Percentiles rank a stretch among this genome's conserved stretches.
Evolutionary conservation across 1,284 basidiomycete genomes (phyloP).

Genomic region (Ceratobasidium sp.): DNA sequence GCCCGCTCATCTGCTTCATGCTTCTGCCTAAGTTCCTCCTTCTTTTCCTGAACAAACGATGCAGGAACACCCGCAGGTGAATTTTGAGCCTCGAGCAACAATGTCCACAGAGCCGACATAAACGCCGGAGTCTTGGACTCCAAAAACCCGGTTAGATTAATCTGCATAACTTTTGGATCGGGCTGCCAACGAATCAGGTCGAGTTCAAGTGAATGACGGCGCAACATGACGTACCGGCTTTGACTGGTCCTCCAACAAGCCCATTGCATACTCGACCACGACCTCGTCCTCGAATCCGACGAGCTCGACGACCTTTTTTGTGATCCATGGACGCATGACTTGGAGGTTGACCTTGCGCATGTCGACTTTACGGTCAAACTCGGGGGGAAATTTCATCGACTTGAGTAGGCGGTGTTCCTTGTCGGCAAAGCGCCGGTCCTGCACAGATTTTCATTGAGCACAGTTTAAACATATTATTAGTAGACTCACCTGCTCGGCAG

Average conservation of each 20-base stretch:
- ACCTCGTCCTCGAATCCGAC: slow-evolving; percentile 96
- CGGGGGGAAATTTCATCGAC: slow-evolving; percentile 85
- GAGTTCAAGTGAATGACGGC: no score
- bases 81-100: slow-evolving; percentile 87
- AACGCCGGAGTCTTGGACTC: slow-evolving; percentile 73
- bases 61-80: slow-evolving; percentile 88
- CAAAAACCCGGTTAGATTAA: slow-evolving; percentile 90
- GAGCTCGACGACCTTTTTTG: slow-evolving; percentile 85
- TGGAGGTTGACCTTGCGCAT: slow-evolving; percentile 91
- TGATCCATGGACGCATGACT: slow-evolving; percentile 92
- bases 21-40: slow-evolving; percentile 84
- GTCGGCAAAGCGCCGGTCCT: slow-evolving; percentile 90
- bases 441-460: no score
- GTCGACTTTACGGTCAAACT: slow-evolving; percentile 93
- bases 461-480: no score
- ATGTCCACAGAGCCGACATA: slow-evolving; percentile 86
- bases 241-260: slow-evolving; percentile 82
- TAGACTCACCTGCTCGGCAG: slow-evolving; percentile 43
- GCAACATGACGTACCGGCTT: slow-evolving; percentile 81
- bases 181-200: slow-evolving; percentile 55
- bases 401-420: slow-evolving; percentile 90
- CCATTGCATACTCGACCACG: slow-evolving; percentile 93
- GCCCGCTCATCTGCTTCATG: slow-evolving; percentile 69
- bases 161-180: slow-evolving; percentile 94
- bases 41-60: slow-evolving; percentile 95